Evolutionary conservation across 164 flowering plant genomes (phyloP).

Genomic region (Paratinospora sagittata): DNA sequence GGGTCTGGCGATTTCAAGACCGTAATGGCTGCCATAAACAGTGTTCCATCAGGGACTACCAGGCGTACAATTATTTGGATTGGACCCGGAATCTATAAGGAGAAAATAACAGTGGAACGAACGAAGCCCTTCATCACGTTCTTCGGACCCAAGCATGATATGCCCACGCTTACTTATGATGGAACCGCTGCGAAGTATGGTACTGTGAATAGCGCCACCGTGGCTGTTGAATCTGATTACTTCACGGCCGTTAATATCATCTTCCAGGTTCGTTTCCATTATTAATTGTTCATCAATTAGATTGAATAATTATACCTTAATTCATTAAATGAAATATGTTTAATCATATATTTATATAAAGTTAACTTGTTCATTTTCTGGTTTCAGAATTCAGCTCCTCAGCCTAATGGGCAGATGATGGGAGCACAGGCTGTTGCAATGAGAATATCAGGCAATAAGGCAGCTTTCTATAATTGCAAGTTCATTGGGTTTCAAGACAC

Average conservation of each 20-base stretch:
- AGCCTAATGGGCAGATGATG: slow-evolving; percentile 38
- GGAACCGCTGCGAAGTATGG: slow-evolving; percentile 43
- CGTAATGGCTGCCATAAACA: slow-evolving; percentile 42
- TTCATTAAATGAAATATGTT: not conserved
- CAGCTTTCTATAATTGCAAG: slow-evolving; percentile 47
- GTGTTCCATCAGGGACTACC: slow-evolving; percentile 37
- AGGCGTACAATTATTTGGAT: slow-evolving; percentile 34
- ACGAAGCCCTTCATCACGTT: slow-evolving; percentile 47
- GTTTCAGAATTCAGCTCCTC: slow-evolving; percentile 58
- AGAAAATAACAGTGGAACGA: slow-evolving; percentile 41
- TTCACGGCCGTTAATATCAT: slow-evolving; percentile 49
- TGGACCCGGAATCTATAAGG: slow-evolving; percentile 42
- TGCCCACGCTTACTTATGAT: slow-evolving; percentile 29
- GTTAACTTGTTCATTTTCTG: not conserved
- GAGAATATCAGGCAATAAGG: slow-evolving; percentile 43
- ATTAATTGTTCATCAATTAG: not conserved
- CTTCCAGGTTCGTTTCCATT: slow-evolving; percentile 30
- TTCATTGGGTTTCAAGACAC: slow-evolving; percentile 62
- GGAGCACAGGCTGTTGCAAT: slow-evolving; percentile 58
- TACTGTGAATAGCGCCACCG: slow-evolving; percentile 45
- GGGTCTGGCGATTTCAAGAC: slow-evolving; percentile 63
- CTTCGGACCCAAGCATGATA: slow-evolving; percentile 24
- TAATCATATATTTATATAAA: not conserved
- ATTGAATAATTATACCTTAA: not conserved
- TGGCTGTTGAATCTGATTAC: slow-evolving; percentile 39